Percentiles rank a stretch among this genome's conserved stretches.
These are phyloP conservation scores for Corylus avellana DNA, from an alignment of 306 rosid species.

Conservation along the genomic window DNA sequence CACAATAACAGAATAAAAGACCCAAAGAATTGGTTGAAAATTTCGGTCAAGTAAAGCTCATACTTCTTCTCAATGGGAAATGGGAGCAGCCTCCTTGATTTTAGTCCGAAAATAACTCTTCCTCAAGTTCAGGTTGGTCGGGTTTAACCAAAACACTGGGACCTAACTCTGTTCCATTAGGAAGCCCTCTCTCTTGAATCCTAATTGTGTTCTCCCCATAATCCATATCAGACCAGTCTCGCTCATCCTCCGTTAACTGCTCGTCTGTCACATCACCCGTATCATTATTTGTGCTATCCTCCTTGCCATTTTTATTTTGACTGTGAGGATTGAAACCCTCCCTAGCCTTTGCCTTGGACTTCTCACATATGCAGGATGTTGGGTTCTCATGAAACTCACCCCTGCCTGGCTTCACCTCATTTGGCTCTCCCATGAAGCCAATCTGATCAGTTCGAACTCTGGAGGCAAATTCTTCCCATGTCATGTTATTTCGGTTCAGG, in stretches of 20 bases:
- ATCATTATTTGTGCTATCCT: conserved; percentile 26
- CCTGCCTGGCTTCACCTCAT: conserved; percentile 63
- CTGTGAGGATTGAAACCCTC: conserved; percentile 12
- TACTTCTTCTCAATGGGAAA: not conserved
- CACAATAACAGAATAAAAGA: not conserved
- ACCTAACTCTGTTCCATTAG: conserved; percentile 28
- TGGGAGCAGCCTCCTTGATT: not conserved
- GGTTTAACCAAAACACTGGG: conserved; percentile 29
- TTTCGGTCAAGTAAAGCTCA: conserved; percentile 11
- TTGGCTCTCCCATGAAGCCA: conserved; percentile 94
- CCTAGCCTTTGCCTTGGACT: conserved; percentile 25
- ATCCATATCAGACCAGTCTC: conserved; percentile 48
- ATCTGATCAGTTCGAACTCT: conserved; percentile 59
- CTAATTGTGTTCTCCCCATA: conserved; percentile 36
- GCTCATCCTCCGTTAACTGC: conserved; percentile 47
- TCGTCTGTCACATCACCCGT: conserved; percentile 31
- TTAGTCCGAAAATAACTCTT: conserved; percentile 75
- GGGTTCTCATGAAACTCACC: conserved; percentile 94
- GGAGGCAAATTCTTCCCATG: conserved; percentile 80
- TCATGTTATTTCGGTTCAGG: conserved; percentile 47
- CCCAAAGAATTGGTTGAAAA: conserved; percentile 20
- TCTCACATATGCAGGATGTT: conserved; percentile 72
- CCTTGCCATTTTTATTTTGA: conserved; percentile 17
- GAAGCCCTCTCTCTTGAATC: conserved; percentile 9
- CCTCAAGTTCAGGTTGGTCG: conserved; percentile 50